Evolutionary conservation across 768 basidiomycete genomes (phyloP).

Genomic region (Suillus discolor): DNA sequence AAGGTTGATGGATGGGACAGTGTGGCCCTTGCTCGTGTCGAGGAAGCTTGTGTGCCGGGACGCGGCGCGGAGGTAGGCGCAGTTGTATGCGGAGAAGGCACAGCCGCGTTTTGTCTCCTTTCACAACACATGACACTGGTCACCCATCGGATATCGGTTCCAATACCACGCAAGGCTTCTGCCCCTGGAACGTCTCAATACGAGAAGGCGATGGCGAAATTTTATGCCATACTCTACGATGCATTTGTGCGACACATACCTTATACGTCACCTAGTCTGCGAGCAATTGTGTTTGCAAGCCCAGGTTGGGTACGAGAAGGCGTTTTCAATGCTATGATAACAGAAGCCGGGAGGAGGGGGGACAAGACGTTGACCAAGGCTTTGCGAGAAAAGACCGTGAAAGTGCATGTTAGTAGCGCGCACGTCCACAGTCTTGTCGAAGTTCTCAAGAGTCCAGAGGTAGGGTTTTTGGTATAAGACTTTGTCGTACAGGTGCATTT

Average conservation of each 20-base stretch:
- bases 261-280: constrained; percentile 67
- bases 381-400: constrained; percentile 80
- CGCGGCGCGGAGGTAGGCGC: constrained; percentile 96
- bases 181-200: constrained; percentile 80
- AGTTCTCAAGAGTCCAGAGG: constrained; percentile 93
- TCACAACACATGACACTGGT: constrained; percentile 98
- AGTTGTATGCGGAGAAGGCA: constrained; percentile 94
- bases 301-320: constrained; percentile 95
- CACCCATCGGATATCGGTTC: constrained; percentile 83
- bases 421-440: constrained; percentile 97
- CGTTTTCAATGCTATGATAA: constrained; percentile 80
- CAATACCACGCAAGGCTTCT: constrained; percentile 91
- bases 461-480: constrained; percentile 33
- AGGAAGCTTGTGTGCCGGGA: constrained; percentile 91
- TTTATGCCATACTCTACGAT: constrained; percentile 83
- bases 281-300: constrained; percentile 93
- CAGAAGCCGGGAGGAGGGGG: constrained; percentile 75
- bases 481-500: not conserved
- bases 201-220: constrained; percentile 87
- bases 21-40: constrained; percentile 75
- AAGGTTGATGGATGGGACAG: constrained; percentile 93
- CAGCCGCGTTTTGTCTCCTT: constrained; percentile 90
- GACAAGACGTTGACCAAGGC: constrained; percentile 84
- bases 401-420: constrained; percentile 88
- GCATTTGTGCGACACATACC: constrained; percentile 92